These are phyloP conservation scores for Xylaria sp. DNA, from an alignment of 2,329 filamentous ascomycete genomes.

Conservation along the genomic window DNA sequence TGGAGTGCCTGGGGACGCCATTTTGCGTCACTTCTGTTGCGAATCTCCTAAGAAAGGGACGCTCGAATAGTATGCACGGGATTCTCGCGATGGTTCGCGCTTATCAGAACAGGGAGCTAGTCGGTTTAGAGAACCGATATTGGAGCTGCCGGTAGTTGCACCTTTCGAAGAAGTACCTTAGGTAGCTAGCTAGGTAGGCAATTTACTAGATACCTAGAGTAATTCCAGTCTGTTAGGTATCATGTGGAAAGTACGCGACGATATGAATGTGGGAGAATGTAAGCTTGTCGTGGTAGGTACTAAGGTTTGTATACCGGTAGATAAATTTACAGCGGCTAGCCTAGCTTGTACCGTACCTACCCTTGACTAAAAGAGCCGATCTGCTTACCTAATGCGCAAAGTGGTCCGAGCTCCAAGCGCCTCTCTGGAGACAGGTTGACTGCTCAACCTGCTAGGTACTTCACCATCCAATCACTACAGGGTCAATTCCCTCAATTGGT, in stretches of 20 bases:
- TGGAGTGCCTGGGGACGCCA: conserved; percentile 66
- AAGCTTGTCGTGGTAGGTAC: not conserved
- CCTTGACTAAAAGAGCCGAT: not conserved
- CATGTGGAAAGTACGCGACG: not conserved
- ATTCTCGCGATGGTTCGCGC: not conserved
- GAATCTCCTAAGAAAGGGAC: conserved; percentile 5
- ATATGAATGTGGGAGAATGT: not conserved
- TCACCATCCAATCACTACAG: conserved; percentile 31
- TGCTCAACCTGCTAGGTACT: conserved; percentile 38
- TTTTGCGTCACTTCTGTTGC: conserved; percentile 42
- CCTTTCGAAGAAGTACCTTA: not conserved
- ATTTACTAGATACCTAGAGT: not conserved
- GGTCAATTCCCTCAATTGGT: conserved; percentile 45
- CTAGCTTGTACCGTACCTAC: not conserved
- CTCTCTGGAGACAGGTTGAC: conserved; percentile 35
- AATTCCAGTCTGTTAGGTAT: not conserved
- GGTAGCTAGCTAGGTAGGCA: not conserved
- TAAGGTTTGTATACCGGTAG: not conserved
- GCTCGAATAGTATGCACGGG: not conserved
- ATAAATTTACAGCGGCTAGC: conserved; percentile 5
- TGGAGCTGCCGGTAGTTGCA: not conserved
- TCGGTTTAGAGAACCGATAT: conserved; percentile 7
- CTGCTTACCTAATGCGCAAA: conserved; percentile 9
- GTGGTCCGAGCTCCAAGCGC: conserved; percentile 42
- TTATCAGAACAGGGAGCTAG: not conserved